Evolutionary conservation across 2,329 filamentous ascomycete species (phyloP).

Genomic region (Verticillium klebahnii): DNA sequence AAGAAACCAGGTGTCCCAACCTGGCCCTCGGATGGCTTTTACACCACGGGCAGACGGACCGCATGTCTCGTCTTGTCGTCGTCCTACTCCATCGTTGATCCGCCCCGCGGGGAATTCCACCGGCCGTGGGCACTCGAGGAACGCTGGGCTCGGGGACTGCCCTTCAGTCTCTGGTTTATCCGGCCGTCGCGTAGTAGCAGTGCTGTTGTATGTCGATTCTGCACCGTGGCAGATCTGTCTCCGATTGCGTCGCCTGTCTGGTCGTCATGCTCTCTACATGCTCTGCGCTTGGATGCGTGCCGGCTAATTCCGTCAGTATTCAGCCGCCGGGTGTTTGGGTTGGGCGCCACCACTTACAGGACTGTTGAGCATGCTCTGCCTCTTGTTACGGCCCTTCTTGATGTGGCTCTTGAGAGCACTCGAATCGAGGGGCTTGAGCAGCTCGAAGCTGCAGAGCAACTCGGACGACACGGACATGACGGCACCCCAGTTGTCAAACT

Average conservation of each 20-base stretch:
- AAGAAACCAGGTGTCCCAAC: slow-evolving; percentile 14
- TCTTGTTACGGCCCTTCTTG: slow-evolving; percentile 94
- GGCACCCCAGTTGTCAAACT: slow-evolving; percentile 98
- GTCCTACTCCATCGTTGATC: slow-evolving; percentile 4
- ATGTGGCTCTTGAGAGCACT: slow-evolving; percentile 97
- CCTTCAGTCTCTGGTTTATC: not conserved
- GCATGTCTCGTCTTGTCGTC: not conserved
- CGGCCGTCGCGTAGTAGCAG: not conserved
- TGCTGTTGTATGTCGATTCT: not conserved
- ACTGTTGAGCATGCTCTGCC: slow-evolving; percentile 93
- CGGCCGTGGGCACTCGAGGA: slow-evolving; percentile 13
- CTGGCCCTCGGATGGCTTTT: slow-evolving; percentile 13
- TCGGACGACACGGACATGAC: slow-evolving; percentile 97
- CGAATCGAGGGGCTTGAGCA: slow-evolving; percentile 93
- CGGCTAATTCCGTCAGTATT: not conserved
- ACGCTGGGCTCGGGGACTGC: not conserved
- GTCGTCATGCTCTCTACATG: slow-evolving; percentile 2
- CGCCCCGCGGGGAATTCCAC: slow-evolving; percentile 16
- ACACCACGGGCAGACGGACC: slow-evolving; percentile 8
- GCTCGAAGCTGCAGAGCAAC: slow-evolving; percentile 92
- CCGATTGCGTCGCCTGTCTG: not conserved
- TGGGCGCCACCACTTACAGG: slow-evolving; percentile 61
- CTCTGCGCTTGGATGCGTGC: slow-evolving; percentile 8
- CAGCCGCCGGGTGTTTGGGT: not conserved
- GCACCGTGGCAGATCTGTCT: not conserved